These are phyloP conservation scores for Mycocentrospora acerina DNA, from an alignment of 2,329 filamentous ascomycete species.

Conservation along the genomic window DNA sequence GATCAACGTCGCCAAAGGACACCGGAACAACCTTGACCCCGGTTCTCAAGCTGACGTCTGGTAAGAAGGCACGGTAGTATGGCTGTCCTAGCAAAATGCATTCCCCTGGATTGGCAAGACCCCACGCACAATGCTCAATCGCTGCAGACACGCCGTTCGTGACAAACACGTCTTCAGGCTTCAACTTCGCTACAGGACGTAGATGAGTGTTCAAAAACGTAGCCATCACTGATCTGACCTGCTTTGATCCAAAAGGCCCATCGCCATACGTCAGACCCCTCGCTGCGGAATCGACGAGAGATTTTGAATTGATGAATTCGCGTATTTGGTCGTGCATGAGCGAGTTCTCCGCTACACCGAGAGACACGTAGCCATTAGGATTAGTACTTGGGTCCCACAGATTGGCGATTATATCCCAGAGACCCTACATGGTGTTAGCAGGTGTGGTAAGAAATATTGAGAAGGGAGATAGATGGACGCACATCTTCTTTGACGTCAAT, in stretches of 20 bases:
- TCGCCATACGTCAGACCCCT: slow-evolving; percentile 46
- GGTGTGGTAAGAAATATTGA: too few relatives aligned
- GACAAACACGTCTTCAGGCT: slow-evolving; percentile 39
- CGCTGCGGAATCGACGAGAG: slow-evolving; percentile 21
- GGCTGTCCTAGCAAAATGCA: slow-evolving; percentile 47
- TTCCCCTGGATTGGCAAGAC: slow-evolving; percentile 45
- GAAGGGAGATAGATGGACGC: too few relatives aligned
- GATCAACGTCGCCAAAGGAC: slow-evolving; percentile 48
- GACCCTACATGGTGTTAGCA: slow-evolving; percentile 2
- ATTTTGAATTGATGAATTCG: slow-evolving; percentile 45
- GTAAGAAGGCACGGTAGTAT: slow-evolving; percentile 53
- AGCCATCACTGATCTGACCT: slow-evolving; percentile 35
- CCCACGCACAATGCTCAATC: slow-evolving; percentile 47
- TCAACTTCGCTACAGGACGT: slow-evolving; percentile 26
- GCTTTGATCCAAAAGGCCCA: slow-evolving; percentile 42
- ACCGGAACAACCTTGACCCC: slow-evolving; percentile 49
- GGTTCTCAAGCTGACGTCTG: slow-evolving; percentile 49
- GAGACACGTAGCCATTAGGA: slow-evolving; percentile 50
- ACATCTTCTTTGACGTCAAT: too few relatives aligned
- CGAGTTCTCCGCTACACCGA: slow-evolving; percentile 56
- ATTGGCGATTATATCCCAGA: slow-evolving; percentile 46
- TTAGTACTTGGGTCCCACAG: slow-evolving; percentile 47
- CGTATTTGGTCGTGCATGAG: slow-evolving; percentile 53
- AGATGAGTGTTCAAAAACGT: slow-evolving; percentile 43
- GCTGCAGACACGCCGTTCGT: slow-evolving; percentile 48